Conservation (phyloP, 1,284 basidiomycete genomes). For the Ceratorhiza oryzae-sativae region DNA sequence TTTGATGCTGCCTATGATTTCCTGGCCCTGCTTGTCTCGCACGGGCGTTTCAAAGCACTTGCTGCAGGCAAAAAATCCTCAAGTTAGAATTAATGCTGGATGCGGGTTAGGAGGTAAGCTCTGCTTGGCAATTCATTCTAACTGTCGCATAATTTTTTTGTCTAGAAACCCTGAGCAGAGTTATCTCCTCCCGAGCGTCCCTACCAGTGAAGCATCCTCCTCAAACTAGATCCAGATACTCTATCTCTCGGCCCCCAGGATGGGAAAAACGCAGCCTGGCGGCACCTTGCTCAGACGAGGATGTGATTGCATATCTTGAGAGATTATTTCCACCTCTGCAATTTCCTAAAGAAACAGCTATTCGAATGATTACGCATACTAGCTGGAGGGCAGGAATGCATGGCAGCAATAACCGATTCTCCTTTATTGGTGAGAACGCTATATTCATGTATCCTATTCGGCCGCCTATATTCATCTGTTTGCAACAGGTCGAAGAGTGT, state of each 20-base stretch:
- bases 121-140: no score
- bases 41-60: no score
- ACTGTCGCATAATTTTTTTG: neutral
- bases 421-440: conserved; percentile 66
- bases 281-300: conserved; percentile 38
- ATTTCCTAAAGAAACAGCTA: conserved; percentile 72
- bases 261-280: conserved; percentile 10
- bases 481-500: conserved; percentile 68
- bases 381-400: conserved; percentile 60
- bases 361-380: conserved; percentile 74
- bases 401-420: conserved; percentile 72
- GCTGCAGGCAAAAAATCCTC: no score
- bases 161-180: neutral
- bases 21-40: conserved; percentile 11
- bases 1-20: no score
- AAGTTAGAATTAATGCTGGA: neutral
- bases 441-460: neutral
- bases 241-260: neutral
- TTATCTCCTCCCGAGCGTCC: neutral
- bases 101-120: neutral
- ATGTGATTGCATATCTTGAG: conserved; percentile 61
- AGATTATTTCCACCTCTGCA: conserved; percentile 67
- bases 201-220: neutral
- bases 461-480: neutral
- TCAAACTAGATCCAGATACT: conserved; percentile 12